Evolutionary conservation across 306 rosid species (phyloP).

Genomic region (Pyrus pyrifolia): DNA sequence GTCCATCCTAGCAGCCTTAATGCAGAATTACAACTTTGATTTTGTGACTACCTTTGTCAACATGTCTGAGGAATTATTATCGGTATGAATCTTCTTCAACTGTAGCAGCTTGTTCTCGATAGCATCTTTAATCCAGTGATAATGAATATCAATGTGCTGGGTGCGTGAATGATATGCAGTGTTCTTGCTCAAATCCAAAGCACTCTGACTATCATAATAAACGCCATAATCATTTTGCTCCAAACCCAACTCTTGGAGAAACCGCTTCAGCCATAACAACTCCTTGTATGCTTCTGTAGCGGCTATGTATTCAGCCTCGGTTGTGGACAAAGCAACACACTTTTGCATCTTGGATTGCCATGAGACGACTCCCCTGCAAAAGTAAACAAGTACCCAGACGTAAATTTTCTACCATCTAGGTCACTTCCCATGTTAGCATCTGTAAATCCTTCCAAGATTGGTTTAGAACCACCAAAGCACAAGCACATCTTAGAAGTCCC

Average conservation of each 20-base stretch:
- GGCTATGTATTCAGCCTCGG: no score
- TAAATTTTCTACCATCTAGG: background rate
- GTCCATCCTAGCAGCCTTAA: no score
- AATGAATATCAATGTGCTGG: background rate
- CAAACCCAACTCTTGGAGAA: no score
- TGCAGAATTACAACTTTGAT: no score
- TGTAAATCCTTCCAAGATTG: background rate
- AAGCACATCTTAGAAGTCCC: background rate
- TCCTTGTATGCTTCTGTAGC: no score
- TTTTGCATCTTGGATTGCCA: background rate
- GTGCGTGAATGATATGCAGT: background rate
- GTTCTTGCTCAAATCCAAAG: background rate
- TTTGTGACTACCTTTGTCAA: no score
- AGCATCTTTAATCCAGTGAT: background rate
- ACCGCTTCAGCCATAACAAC: no score
- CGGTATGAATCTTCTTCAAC: no score
- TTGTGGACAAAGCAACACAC: background rate
- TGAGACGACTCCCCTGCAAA: background rate
- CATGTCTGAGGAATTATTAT: no score
- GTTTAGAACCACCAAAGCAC: background rate
- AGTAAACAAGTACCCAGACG: background rate
- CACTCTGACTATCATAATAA: background rate
- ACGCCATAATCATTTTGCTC: no score
- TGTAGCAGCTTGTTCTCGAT: background rate
- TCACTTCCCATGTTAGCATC: background rate